Conservation (phyloP, 1,284 basidiomycete species). For the Athelia psychrophila region DNA sequence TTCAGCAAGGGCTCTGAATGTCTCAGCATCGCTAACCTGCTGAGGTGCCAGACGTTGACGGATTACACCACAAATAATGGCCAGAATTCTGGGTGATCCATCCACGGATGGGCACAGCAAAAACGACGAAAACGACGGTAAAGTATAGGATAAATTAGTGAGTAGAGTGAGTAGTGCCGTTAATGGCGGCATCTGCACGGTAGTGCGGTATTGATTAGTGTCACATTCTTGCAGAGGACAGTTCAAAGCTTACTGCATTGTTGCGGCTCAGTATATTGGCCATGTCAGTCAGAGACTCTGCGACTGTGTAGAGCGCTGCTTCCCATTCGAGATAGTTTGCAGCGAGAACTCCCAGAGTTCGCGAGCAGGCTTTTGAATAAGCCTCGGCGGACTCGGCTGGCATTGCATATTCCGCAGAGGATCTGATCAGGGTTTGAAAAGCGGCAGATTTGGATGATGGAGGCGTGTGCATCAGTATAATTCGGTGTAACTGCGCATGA, state of each 20-base stretch:
- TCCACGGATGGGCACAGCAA: constrained; percentile 32
- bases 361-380: constrained; percentile 40
- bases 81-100: constrained; percentile 31
- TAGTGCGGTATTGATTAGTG: constrained; percentile 1
- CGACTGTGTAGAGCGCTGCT: constrained; percentile 27
- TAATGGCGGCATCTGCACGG: constrained; percentile 40
- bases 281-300: constrained; percentile 36
- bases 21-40: constrained; percentile 20
- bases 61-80: constrained; percentile 40
- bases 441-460: constrained; percentile 38
- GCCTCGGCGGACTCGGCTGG: constrained; percentile 20
- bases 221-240: constrained; percentile 4
- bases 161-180: constrained; percentile 54
- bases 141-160: constrained; percentile 37
- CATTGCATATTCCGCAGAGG: constrained; percentile 25
- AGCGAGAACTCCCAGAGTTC: constrained; percentile 50
- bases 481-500: constrained; percentile 46
- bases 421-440: constrained; percentile 53
- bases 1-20: constrained; percentile 26
- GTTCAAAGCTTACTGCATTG: constrained; percentile 36
- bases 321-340: constrained; percentile 32
- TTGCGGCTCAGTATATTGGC: constrained; percentile 29
- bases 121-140: constrained; percentile 44
- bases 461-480: constrained; percentile 55
- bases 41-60: constrained; percentile 31